Base-by-base conservation (phyloP, 129 eudicot genomes). In the Escallonia herrerae region DNA sequence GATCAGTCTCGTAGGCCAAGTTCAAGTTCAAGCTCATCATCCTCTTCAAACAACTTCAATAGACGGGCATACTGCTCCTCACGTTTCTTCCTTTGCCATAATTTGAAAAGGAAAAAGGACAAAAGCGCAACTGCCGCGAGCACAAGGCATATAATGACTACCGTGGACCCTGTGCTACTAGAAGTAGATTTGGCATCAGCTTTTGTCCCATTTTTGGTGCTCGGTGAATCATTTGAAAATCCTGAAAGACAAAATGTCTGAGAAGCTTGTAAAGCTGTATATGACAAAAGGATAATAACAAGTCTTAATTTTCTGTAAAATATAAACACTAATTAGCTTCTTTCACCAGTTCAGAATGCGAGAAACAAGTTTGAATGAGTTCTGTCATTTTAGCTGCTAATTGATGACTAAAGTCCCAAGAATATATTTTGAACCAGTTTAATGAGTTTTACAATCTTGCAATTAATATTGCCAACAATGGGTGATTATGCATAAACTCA, bases 31-130 rank as follows among this genome's bases (percentile, higher is more conserved):
- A 90, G 90, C 69, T 87, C 94, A 44, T 91, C 97, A 78, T 91
- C 95, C 82, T 87, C 95, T 76, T 91, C 97, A 72, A 91, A 91
- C 82, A 91, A 74, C 79, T 83, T 91, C 41, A 91, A 75, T n/a
- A 91, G 82, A 72, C 91, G 89, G 59, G 97, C 93, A 77, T 87
- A 83, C 63, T 91, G 97, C 72, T 91, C 95, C 65, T 87, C 95
- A 68, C 88, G 95, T 66, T 82, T 87, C 87, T 87, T 90, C 84
- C 82, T 90, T 74, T 87, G 97, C 90, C 93, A 90, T 72, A 82
- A 69, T 73, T 76, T 90, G 75, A 79, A 90, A 69, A 90, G 95
- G 69, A 84, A 84, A 70, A 76, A 74, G 40, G 84, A 82, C 51
- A 84, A 74, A 40, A 80, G 73, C 15, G 49, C 82, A 71, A 80